phyloP scores from a whole-genome alignment of 495 filamentous ascomycete genomes.

The Pyrenula aspistea region DNA sequence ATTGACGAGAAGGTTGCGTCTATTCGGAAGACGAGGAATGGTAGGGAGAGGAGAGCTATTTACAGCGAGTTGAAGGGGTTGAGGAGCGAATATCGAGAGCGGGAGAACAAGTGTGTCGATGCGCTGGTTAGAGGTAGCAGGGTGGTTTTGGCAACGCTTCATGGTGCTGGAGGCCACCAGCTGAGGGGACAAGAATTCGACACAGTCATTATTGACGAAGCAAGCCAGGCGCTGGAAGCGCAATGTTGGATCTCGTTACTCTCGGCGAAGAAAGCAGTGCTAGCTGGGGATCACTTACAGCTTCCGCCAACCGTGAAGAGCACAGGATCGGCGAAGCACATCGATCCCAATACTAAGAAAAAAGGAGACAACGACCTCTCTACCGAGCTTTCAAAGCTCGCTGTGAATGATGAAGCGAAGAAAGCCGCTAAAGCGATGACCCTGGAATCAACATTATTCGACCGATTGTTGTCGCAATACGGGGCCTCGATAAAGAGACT shows the following conservation, averaged over 20 bases:
- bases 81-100: conserved; percentile 75
- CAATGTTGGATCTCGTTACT: conserved; percentile 96
- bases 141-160: conserved; percentile 84
- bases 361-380: not conserved
- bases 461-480: conserved; percentile 71
- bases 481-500: conserved; percentile 79
- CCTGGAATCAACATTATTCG: conserved; percentile 83
- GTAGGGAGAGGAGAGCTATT: conserved; percentile 66
- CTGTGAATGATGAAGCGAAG: conserved; percentile 8
- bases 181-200: conserved; percentile 74
- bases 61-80: conserved; percentile 77
- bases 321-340: conserved; percentile 1
- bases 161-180: conserved; percentile 84
- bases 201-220: conserved; percentile 91
- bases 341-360: conserved; percentile 1
- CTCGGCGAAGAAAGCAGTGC: conserved; percentile 67
- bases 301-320: conserved; percentile 92
- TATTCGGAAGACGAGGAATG: conserved; percentile 74
- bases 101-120: conserved; percentile 69
- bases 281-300: conserved; percentile 91
- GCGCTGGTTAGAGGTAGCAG: conserved; percentile 64
- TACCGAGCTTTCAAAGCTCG: not conserved
- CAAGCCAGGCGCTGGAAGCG: conserved; percentile 88
- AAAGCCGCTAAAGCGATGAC: conserved; percentile 31
- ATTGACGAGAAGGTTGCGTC: conserved; percentile 88